These are phyloP conservation scores for Xylariomycetidae sp. DNA, from an alignment of 2,329 filamentous ascomycete species.

Conservation along the genomic window DNA sequence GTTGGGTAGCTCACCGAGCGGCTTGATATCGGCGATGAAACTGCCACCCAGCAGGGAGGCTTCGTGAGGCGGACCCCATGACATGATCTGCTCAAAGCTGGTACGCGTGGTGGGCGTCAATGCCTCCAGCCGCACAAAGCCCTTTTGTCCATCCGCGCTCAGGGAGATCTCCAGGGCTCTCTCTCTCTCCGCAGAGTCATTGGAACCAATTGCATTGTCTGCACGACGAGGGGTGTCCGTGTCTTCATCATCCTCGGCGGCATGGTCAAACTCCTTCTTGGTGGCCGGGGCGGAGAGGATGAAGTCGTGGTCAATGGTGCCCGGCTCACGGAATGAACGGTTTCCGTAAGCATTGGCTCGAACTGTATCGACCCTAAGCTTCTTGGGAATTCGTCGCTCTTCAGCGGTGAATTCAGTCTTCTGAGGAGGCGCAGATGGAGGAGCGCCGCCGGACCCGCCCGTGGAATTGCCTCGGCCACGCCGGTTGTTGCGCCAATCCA, in stretches of 20 bases:
- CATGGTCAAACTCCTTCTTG: slow-evolving; percentile 15
- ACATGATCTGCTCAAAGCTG: slow-evolving; percentile 10
- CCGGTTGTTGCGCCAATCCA: slow-evolving; percentile 19
- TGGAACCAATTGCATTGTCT: too few species aligned
- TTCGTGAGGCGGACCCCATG: slow-evolving; percentile 5
- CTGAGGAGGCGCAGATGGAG: slow-evolving; percentile 14
- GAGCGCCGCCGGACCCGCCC: not conserved
- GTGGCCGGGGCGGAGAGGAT: slow-evolving; percentile 24
- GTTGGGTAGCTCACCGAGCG: too few species aligned
- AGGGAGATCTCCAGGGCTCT: too few species aligned
- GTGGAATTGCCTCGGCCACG: slow-evolving; percentile 4
- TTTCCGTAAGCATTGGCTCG: slow-evolving; percentile 8
- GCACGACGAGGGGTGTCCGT: too few species aligned
- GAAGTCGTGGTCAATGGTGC: slow-evolving; percentile 19
- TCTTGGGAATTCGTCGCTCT: slow-evolving; percentile 6
- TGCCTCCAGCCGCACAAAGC: slow-evolving; percentile 11
- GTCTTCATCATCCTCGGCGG: slow-evolving; percentile 4
- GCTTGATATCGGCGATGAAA: too few species aligned
- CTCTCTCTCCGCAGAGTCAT: too few species aligned
- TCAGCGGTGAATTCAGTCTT: slow-evolving; percentile 10
- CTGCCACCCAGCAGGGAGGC: not conserved
- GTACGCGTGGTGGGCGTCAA: slow-evolving; percentile 11
- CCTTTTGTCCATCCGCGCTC: too few species aligned
- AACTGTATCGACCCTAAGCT: slow-evolving; percentile 10
- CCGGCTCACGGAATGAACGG: slow-evolving; percentile 14